These are phyloP conservation scores for Ascochyta clinopodiicola DNA, from an alignment of 2,329 filamentous ascomycete species.

Conservation along the genomic window DNA sequence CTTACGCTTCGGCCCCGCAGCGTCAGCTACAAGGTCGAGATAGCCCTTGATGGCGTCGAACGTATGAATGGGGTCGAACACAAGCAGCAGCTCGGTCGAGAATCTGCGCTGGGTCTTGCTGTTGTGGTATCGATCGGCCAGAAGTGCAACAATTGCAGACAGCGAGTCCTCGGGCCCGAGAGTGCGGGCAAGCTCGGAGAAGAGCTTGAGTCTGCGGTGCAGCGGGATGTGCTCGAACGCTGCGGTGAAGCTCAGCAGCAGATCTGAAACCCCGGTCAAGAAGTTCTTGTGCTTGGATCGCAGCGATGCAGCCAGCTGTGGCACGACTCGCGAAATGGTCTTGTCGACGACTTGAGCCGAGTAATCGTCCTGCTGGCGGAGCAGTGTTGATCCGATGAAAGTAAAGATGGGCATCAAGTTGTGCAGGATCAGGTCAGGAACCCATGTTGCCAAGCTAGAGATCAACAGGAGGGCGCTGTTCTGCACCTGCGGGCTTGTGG, in stretches of 20 bases:
- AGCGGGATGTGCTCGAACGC: slow-evolving; percentile 95
- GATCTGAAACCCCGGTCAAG: slow-evolving; percentile 81
- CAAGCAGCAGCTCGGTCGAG: slow-evolving; percentile 73
- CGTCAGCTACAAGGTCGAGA: slow-evolving; percentile 75
- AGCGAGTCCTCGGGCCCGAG: slow-evolving; percentile 86
- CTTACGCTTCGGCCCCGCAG: slow-evolving; percentile 75
- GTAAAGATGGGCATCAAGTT: slow-evolving; percentile 99
- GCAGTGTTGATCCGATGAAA: slow-evolving; percentile 91
- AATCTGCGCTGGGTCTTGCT: slow-evolving; percentile 78
- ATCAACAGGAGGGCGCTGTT: slow-evolving; percentile 89
- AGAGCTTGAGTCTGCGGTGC: slow-evolving; percentile 82
- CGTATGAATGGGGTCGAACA: slow-evolving; percentile 77
- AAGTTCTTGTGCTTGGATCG: slow-evolving; percentile 78
- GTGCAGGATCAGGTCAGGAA: slow-evolving; percentile 89
- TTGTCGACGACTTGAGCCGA: slow-evolving; percentile 94
- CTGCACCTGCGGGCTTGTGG: slow-evolving; percentile 90
- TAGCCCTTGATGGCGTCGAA: slow-evolving; percentile 77
- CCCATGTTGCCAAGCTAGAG: slow-evolving; percentile 82
- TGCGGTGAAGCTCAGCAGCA: slow-evolving; percentile 93
- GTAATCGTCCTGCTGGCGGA: slow-evolving; percentile 94
- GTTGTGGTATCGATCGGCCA: slow-evolving; percentile 87
- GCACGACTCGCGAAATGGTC: slow-evolving; percentile 93
- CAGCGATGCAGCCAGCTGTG: slow-evolving; percentile 85
- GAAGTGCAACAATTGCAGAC: slow-evolving; percentile 84
- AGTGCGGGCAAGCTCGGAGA: slow-evolving; percentile 83